Evolutionary conservation across 1,284 basidiomycete genomes (phyloP).

Genomic region (Apiotrichum akiyoshidainum): DNA sequence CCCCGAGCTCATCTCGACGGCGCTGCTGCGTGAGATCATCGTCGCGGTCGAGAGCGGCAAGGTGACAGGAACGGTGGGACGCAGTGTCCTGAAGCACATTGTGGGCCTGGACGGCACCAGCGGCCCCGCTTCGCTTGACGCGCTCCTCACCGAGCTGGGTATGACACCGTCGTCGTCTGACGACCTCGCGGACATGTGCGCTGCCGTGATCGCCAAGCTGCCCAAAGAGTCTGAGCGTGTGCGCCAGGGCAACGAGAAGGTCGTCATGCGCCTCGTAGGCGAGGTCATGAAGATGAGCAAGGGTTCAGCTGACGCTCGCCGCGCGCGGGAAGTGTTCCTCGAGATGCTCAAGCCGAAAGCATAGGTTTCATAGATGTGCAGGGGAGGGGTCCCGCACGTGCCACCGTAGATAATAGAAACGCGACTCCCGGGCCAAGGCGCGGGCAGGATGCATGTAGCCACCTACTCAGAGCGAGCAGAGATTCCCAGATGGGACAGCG

Average conservation of each 20-base stretch:
- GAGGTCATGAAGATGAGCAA: slow-evolving; percentile 80
- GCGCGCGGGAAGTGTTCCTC: slow-evolving; percentile 44
- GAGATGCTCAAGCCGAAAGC: slow-evolving; percentile 24
- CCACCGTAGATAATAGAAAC: no score
- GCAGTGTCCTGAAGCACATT: slow-evolving; percentile 59
- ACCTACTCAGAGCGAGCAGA: neutral
- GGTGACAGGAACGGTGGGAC: slow-evolving; percentile 61
- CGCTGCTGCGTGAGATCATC: slow-evolving; percentile 71
- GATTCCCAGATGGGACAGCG: no score
- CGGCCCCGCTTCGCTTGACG: slow-evolving; percentile 42
- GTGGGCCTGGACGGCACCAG: slow-evolving; percentile 42
- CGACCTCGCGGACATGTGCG: slow-evolving; percentile 58
- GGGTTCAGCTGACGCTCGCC: slow-evolving; percentile 67
- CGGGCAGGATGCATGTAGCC: neutral
- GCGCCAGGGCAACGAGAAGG: slow-evolving; percentile 70
- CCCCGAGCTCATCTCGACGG: slow-evolving; percentile 60
- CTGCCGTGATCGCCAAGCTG: slow-evolving; percentile 61
- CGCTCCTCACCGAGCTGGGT: slow-evolving; percentile 51
- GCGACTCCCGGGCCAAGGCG: no score
- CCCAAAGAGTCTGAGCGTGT: slow-evolving; percentile 70
- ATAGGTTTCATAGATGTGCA: no score
- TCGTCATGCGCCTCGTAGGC: slow-evolving; percentile 83
- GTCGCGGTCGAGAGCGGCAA: slow-evolving; percentile 65
- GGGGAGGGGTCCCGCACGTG: no score
- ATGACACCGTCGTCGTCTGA: slow-evolving; percentile 26